Evolutionary conservation across 257 asterid species (phyloP).

Genomic region (Gentiana macrophylla): DNA sequence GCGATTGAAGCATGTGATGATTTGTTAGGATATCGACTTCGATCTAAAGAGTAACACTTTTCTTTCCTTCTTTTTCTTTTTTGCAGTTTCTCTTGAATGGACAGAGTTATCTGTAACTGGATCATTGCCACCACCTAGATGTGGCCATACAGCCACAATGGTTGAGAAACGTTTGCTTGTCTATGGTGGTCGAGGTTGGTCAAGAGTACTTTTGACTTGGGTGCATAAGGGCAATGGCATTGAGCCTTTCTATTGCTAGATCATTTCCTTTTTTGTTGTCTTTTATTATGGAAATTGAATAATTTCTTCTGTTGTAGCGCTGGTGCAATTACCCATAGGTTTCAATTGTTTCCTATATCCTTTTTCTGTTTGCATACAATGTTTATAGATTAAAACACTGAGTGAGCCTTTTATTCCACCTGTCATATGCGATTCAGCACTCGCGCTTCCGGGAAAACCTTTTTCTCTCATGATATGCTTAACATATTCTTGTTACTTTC

Average conservation of each 20-base stretch:
- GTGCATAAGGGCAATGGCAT: background rate
- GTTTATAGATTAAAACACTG: no score
- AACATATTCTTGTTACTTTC: no score
- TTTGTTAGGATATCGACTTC: conserved; percentile 2
- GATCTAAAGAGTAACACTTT: background rate
- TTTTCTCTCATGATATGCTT: no score
- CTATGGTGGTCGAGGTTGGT: conserved; percentile 92
- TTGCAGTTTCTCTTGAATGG: conserved; percentile 96
- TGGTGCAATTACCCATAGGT: no score
- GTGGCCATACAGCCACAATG: conserved; percentile 98
- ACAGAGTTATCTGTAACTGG: conserved; percentile 74
- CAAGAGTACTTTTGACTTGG: background rate
- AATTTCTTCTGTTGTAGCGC: no score
- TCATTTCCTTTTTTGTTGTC: background rate
- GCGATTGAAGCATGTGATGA: background rate
- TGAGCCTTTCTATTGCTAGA: background rate
- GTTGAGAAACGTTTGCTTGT: conserved; percentile 92
- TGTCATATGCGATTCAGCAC: no score
- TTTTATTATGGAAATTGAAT: background rate
- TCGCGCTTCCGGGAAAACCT: no score
- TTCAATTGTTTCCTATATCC: no score
- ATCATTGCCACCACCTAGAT: conserved; percentile 86
- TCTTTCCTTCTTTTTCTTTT: conserved; percentile 1
- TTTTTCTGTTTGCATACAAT: no score
- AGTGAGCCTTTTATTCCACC: no score